phyloP scores from a whole-genome alignment of 2,329 filamentous ascomycete genomes.

The Apiospora kogelbergensis region DNA sequence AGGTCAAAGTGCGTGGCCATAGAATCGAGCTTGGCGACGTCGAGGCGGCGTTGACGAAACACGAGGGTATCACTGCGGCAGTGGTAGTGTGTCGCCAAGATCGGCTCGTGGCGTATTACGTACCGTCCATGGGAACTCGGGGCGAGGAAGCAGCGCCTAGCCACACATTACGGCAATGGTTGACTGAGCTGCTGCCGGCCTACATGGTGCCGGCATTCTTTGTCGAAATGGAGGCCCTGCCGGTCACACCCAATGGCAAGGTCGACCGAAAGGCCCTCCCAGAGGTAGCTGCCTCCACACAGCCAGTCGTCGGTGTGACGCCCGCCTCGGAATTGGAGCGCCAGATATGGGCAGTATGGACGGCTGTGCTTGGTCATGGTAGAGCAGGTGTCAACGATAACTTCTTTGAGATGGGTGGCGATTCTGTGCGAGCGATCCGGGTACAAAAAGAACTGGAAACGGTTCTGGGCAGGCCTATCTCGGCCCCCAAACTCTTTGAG shows the following conservation, averaged over 20 bases:
- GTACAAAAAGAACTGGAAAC: constrained; percentile 27
- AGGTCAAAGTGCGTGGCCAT: constrained; percentile 31
- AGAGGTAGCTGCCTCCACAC: constrained; percentile 18
- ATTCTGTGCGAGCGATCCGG: constrained; percentile 26
- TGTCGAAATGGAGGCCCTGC: constrained; percentile 25
- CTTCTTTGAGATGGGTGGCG: constrained; percentile 30
- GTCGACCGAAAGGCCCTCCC: constrained; percentile 29
- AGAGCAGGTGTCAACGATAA: constrained; percentile 24
- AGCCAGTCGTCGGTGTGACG: constrained; percentile 1
- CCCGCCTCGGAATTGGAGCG: constrained; percentile 21
- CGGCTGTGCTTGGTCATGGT: constrained; percentile 25
- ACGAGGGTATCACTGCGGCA: constrained; percentile 22
- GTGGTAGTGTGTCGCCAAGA: constrained; percentile 27
- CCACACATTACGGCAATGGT: constrained; percentile 23
- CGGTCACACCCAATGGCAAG: constrained; percentile 26
- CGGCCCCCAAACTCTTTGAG: constrained; percentile 26
- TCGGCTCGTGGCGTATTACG: constrained; percentile 31
- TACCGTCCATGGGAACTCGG: constrained; percentile 11
- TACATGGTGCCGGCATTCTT: constrained; percentile 32
- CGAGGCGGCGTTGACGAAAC: constrained; percentile 23
- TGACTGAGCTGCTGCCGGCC: constrained; percentile 23
- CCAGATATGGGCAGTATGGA: constrained; percentile 25
- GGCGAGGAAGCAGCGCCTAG: constrained; percentile 12
- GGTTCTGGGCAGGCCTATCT: constrained; percentile 20
- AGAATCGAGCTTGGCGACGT: constrained; percentile 31